phyloP scores from a whole-genome alignment of 345 rosid species.

The Lumnitzera racemosa region DNA sequence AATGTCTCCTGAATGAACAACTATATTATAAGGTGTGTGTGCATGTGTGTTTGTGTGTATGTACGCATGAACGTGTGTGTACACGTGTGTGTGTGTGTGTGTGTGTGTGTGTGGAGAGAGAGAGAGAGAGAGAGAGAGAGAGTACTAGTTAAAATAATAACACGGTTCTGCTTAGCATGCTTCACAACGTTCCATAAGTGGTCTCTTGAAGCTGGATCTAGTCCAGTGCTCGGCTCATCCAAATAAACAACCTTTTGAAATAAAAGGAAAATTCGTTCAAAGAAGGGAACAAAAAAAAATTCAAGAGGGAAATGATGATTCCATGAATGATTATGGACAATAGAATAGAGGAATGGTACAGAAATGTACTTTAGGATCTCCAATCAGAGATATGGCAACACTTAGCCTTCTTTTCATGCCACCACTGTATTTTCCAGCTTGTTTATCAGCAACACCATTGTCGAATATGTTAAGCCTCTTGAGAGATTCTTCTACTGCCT shows the following conservation, averaged over 20 bases:
- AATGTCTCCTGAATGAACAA: too few species aligned
- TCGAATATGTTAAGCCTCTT: slow-evolving; percentile 58
- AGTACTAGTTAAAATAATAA: slow-evolving; percentile 81
- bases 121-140: slow-evolving; percentile 3
- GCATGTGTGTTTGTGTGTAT: too few species aligned
- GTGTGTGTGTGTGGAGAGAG: too few species aligned
- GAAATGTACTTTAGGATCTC: slow-evolving; percentile 69
- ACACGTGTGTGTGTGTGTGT: too few species aligned
- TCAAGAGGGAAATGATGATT: neutral
- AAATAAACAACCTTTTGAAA: slow-evolving; percentile 69
- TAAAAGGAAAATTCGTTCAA: neutral
- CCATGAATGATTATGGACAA: too few species aligned
- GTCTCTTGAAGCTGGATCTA: slow-evolving; percentile 94
- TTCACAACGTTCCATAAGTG: slow-evolving; percentile 82
- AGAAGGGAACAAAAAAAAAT: neutral
- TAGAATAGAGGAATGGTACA: neutral
- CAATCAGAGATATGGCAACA: slow-evolving; percentile 91
- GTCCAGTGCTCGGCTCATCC: slow-evolving; percentile 99
- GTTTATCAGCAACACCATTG: slow-evolving; percentile 82
- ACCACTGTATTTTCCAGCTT: slow-evolving; percentile 89
- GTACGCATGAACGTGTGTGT: too few species aligned
- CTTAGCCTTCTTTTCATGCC: slow-evolving; percentile 99
- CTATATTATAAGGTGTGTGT: too few species aligned
- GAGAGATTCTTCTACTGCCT: slow-evolving; percentile 97
- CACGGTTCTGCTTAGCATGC: slow-evolving; percentile 68